Base-by-base conservation (phyloP, 495 filamentous ascomycete species). In the Aspergillus egyptiacus region DNA sequence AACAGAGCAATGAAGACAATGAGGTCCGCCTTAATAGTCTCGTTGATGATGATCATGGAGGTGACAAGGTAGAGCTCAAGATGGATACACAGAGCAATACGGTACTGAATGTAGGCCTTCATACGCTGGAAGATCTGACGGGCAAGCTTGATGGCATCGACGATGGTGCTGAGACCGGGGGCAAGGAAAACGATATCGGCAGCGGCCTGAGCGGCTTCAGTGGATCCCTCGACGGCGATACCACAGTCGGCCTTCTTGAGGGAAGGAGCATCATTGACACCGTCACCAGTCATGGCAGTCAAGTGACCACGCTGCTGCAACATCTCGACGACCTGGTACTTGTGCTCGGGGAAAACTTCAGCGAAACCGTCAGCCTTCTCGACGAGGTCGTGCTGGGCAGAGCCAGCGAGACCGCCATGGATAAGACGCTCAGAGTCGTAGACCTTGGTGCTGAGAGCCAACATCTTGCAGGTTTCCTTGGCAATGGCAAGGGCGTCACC, bases 51-150 rank as follows among this genome's bases (percentile, higher is more conserved):
- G 70, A 86, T 77, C 80, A 86, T 86, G 39, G 82, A 83, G 52
- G 82, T 84, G 54, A 85, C 82, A n/a, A 87, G 72, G 74, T 86
- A 87, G 61, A 87, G 79, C 71, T 87, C 83, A 59, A 87, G 69
- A 68, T 87, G 83, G 41, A 87, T 72, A 68, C 83, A 87, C 50
- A 87, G 79, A 48, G 83, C 83, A 60, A 87, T 87, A 79, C 83
- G 83, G 72, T 87, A 87, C 66, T 87, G 83, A 53, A 87, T 85
- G 62, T 87, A 87, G 28, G 83, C 78, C 78, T 87, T 87, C 83
- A 87, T 87, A 59, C 83, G 83, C 73, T 87, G 83, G 81, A 87
- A 87, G 61, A 87, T 87, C 68, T 87, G 79, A 60, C 83, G 82
- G 55, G 83, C 80, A 56, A 84, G 82, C 76, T 87, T 87, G 73